Conservation (phyloP, 2,329 filamentous ascomycete genomes). For the Epichloe amarillans region DNA sequence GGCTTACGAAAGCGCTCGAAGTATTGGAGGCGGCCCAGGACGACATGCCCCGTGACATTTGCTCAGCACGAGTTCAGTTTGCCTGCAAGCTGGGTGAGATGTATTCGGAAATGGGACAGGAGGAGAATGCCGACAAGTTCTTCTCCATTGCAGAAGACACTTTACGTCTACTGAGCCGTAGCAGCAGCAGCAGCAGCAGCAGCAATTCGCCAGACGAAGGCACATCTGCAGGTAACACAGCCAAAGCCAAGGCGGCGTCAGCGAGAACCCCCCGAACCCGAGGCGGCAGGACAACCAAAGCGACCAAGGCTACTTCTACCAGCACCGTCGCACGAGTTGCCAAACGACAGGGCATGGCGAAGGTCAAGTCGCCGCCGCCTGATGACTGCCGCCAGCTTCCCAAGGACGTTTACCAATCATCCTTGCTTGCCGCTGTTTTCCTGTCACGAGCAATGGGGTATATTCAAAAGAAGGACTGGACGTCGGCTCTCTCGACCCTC, state of each 20-base stretch:
- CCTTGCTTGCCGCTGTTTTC: slow-evolving; percentile 22
- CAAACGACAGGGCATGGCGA: slow-evolving; percentile 9
- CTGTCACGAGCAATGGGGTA: slow-evolving; percentile 29
- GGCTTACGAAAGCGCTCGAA: slow-evolving; percentile 43
- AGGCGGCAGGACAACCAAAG: neutral
- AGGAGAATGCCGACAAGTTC: slow-evolving; percentile 29
- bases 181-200: slow-evolving; percentile 9
- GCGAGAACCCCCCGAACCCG: slow-evolving; percentile 3
- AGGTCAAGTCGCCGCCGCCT: slow-evolving; percentile 8
- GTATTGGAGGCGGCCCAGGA: slow-evolving; percentile 40
- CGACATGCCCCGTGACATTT: slow-evolving; percentile 31
- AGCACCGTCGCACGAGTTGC: slow-evolving; percentile 7
- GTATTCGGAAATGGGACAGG: slow-evolving; percentile 35
- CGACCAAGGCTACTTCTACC: slow-evolving; percentile 9
- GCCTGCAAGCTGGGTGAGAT: slow-evolving; percentile 44
- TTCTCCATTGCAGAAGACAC: slow-evolving; percentile 36
- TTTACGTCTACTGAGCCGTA: slow-evolving; percentile 20
- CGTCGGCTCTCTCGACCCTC: slow-evolving; percentile 42
- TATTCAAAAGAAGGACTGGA: slow-evolving; percentile 40
- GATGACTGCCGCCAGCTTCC: slow-evolving; percentile 11
- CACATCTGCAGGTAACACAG: slow-evolving; percentile 1
- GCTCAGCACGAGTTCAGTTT: slow-evolving; percentile 25
- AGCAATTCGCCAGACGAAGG: neutral
- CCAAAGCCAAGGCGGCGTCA: slow-evolving; percentile 9
- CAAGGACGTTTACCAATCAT: slow-evolving; percentile 23